Evolutionary conservation across 768 basidiomycete genomes (phyloP).

Genomic region (Gloeopeniophorella convolvens): DNA sequence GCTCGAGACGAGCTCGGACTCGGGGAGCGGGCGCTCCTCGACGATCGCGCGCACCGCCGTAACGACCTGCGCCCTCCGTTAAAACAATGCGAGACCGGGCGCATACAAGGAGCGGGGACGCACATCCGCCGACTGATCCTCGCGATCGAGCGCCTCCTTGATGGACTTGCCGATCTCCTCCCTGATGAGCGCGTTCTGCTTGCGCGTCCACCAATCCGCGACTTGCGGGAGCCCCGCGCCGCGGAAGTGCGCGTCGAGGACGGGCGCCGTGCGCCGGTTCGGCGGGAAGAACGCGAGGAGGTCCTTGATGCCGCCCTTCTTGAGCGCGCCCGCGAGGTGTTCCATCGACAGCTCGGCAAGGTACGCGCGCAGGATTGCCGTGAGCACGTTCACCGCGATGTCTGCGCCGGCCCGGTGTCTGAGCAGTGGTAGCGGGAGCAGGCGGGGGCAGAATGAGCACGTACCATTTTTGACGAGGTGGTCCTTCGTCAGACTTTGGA

Average conservation of each 20-base stretch:
- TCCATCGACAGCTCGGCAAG: conserved; percentile 83
- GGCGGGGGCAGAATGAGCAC: conserved; percentile 10
- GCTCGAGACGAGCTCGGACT: conserved; percentile 77
- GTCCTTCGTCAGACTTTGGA: conserved; percentile 83
- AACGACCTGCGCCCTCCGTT: conserved; percentile 54
- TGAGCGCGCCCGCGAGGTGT: conserved; percentile 75
- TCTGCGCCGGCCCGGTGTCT: conserved; percentile 38
- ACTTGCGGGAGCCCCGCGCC: conserved; percentile 69
- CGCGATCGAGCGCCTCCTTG: conserved; percentile 61
- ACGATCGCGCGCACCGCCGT: conserved; percentile 63
- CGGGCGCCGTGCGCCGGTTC: conserved; percentile 67
- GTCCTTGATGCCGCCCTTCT: conserved; percentile 80
- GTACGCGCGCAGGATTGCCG: conserved; percentile 75
- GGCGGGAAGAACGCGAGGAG: conserved; percentile 82
- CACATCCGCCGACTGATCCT: conserved; percentile 65
- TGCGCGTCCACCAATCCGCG: conserved; percentile 93
- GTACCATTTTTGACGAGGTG: conserved; percentile 93
- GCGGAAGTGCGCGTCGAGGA: conserved; percentile 84
- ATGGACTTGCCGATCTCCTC: conserved; percentile 66
- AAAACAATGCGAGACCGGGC: neutral
- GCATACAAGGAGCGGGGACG: conserved; percentile 22
- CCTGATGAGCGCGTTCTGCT: conserved; percentile 76
- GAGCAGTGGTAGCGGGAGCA: neutral
- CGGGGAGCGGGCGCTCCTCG: conserved; percentile 77
- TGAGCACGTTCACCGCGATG: conserved; percentile 69